Conservation (phyloP, 116 monocot genomes). For the Posidonia oceanica region DNA sequence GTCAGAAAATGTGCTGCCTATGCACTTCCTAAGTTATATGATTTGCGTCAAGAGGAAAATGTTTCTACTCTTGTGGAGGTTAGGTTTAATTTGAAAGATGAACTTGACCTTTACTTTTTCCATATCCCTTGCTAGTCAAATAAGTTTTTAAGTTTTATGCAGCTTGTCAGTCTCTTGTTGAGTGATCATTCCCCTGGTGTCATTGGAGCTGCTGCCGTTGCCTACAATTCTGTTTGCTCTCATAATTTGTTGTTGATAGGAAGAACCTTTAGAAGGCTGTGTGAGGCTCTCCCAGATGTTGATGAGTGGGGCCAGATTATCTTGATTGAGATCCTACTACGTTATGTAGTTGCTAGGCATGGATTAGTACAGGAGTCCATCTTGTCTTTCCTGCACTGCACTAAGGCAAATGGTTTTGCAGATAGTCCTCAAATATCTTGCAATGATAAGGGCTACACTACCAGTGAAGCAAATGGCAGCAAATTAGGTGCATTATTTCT, state of each 20-base stretch:
- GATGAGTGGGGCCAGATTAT: conserved; percentile 96
- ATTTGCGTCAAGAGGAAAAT: conserved; percentile 71
- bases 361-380: conserved; percentile 75
- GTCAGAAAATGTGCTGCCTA: conserved; percentile 93
- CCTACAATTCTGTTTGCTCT: conserved; percentile 75
- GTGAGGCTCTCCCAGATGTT: conserved; percentile 86
- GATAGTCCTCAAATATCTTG: conserved; percentile 4
- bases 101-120: not conserved
- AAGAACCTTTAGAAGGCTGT: conserved; percentile 62
- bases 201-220: conserved; percentile 79
- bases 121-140: not conserved
- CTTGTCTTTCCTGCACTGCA: conserved; percentile 24
- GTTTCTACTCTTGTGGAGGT: conserved; percentile 67
- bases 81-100: not conserved
- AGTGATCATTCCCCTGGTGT: conserved; percentile 75
- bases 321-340: conserved; percentile 71
- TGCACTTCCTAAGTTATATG: conserved; percentile 81
- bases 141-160: conserved; percentile 13
- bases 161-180: conserved; percentile 68
- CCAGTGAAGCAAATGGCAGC: conserved; percentile 10
- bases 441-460: conserved; percentile 1
- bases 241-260: conserved; percentile 54
- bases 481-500: conserved; percentile 30
- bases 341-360: conserved; percentile 78
- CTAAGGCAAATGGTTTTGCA: conserved; percentile 7